Base-by-base conservation (phyloP, 192 early-diverging fungal genomes). In the Backusella luteola region DNA sequence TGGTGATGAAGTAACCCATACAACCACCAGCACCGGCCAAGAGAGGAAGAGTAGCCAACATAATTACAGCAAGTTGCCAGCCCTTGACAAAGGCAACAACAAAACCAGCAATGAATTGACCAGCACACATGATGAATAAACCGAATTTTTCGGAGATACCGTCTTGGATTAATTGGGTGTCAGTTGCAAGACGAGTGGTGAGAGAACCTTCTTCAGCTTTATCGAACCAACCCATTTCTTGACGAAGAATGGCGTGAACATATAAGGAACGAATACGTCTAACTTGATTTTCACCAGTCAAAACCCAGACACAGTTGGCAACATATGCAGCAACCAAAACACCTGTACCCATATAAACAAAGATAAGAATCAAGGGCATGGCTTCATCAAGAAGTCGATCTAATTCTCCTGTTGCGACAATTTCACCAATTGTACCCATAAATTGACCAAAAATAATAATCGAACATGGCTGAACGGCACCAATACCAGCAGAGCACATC, bases 201-300 rank as follows among this genome's bases (percentile, higher is more conserved):
- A 98, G 86, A 66, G 93, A 92, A 66, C 94, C 96, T 32, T 90
- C 87, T 71, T 89, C 87, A 15, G 80, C 85, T n/a, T 84, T 68
- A 74, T 98, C 96, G 76, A 96, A 96, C 90, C 92, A 98, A 19
- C 87, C 88, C 34, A 93, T 90, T 41, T 96, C 91, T 80, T 96
- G 95, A 44, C 93, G 87, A 66, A 98, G 83, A 66, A 96, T 90
- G 2, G 92, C 77, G 23, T 83, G 77, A 36, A 96, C 87, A 78
- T 95, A 98, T 36, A 70, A 71, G 76, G 91, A 84, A 7, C 95
- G 87, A 67, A 97, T 87, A 29, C 95, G 89, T 68, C 90, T 87
- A 59, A 90, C 80, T 38, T 90, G 91, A 46, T 86, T 85, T 80
- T 91, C 91, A 12, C 87, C 80, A 34, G 89, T 81, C 2, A 86